A percentile compares a stretch with the other conserved stretches of the same genome.
These are phyloP conservation scores for Excoecaria agallocha DNA, from an alignment of 345 rosid genomes.

Conservation along the genomic window DNA sequence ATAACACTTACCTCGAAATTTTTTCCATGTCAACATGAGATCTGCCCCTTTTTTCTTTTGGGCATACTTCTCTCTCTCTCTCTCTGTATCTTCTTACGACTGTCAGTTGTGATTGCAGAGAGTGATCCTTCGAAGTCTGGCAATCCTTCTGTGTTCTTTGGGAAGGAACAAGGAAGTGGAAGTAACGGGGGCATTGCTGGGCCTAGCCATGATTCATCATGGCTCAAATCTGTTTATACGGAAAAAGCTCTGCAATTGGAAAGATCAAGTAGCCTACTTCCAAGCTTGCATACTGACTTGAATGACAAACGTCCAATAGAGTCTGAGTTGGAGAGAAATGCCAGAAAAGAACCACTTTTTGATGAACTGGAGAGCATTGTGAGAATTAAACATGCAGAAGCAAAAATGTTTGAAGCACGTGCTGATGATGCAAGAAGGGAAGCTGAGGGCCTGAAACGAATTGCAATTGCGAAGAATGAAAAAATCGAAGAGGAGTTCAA, in stretches of 20 bases:
- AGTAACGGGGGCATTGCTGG: constrained; percentile 43
- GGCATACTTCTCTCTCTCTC: background rate
- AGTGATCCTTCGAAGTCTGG: constrained; percentile 50
- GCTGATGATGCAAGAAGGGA: constrained; percentile 92
- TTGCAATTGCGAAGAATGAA: constrained; percentile 67
- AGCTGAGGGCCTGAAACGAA: constrained; percentile 80
- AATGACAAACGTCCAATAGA: constrained; percentile 49
- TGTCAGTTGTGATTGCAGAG: constrained; percentile 47
- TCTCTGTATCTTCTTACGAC: constrained; percentile 4
- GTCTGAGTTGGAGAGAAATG: constrained; percentile 39
- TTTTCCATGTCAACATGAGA: background rate
- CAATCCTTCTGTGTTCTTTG: constrained; percentile 32
- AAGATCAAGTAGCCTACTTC: constrained; percentile 50
- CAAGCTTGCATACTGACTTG: constrained; percentile 44
- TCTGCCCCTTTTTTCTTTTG: background rate
- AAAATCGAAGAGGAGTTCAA: constrained; percentile 70
- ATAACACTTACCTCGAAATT: background rate
- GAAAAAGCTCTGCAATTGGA: constrained; percentile 61
- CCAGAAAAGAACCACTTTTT: constrained; percentile 55
- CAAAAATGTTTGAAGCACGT: constrained; percentile 80
- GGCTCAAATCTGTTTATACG: constrained; percentile 53
- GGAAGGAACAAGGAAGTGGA: constrained; percentile 54
- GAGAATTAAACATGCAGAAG: constrained; percentile 84
- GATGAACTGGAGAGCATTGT: constrained; percentile 88
- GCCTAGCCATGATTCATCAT: constrained; percentile 49